Base-by-base conservation (phyloP, 805 yeast genomes). In the Cyberlindnera nakhonratchasimensis region DNA sequence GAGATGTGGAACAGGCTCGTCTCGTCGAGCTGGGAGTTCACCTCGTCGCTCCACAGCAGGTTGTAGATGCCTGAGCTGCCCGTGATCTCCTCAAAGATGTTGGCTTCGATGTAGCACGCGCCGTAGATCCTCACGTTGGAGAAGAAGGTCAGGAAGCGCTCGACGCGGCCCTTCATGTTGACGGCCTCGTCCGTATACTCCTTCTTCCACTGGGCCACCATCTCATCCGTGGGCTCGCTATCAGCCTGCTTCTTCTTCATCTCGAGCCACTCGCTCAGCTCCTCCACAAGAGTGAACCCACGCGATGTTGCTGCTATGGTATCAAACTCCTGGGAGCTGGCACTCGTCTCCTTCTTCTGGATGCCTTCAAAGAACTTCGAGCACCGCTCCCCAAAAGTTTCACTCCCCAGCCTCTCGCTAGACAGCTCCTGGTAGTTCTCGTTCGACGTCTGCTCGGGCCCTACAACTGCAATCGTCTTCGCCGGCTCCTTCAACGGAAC, bases 121-220 rank as follows among this genome's bases (percentile, higher is more conserved):
- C 54, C 54, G 39, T 52, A 57, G n/a, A 51, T 34, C 33, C 59
- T 47, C 23, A 50, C 34, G 33, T 53, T 44, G 11, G 53, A 40
- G 34, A 45, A 44, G 38, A 42, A 46, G 6, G 48, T 40, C 11
- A 20, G 33, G 42, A 47, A 42, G 10, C 32, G 32, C 7, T 46
- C 39, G 9, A 36, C 30, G 30, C 39, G 39, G 2, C 13, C n/a
- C 31, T 39, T 39, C n/a, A 32, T 30, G 13, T 25, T 19, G 9
- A 25, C 20, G 13, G 34, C n/a, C 12, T 32, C 21, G 3, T 25
- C 39, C 5, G 24, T 14, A 40, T 37, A 46, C 17, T 39, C 28
- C 20, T 41, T 34, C 14, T 32, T 30, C 46, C 40, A 40, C 16
- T 37, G 34, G 4, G 18, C 23, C 21, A 36, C 24, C 35, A 29